Base-by-base conservation (phyloP, 2,329 filamentous ascomycete genomes). In the Pseudogymnoascus sp. region DNA sequence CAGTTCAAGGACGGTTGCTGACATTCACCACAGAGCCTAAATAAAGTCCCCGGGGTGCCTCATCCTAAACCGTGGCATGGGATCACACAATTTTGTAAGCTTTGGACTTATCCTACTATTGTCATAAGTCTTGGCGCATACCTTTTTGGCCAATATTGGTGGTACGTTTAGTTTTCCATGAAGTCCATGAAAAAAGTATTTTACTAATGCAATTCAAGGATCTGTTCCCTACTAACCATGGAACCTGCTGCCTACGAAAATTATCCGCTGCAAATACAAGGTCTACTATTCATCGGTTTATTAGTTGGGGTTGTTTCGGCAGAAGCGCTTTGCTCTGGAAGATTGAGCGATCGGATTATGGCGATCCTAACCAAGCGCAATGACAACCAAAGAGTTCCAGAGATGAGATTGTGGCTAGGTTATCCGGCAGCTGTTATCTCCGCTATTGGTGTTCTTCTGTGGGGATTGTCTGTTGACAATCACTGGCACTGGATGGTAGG, bases 71-170 rank as follows among this genome's bases (percentile, higher is more conserved):
- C 76, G 0, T 83, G 76, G 73, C 78, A 78, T 62, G 76, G 80
- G 0, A 60, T 78, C 3, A 65, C 77, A 15, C 76, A 79, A 4
- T 83, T 83, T 67, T 59, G 76, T 40, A 74, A 77, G 64, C 79
- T 78, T 2, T 83, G 79, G 68, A 76, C 75, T 63, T 80, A 78
- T 66, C 74, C 76, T 2, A 76, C 76, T 3, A 76, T 84, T 0
- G 73, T 76, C 0, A 71, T 83, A 8, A 71, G 78, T 2, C 75
- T 83, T 3, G 65, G 79, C 8, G 75, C 76, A 8, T 85, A 82
- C 71, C 79, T 76, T 66, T 84, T 82, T 66, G 70, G 75, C 2
- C 83, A 81, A 78, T 85, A 84, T 69, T 85, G 81, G 81, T 84
- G 82, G 81, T 74, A 60, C 3, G 23, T n/a, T 31, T 3, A n/a